A percentile compares a stretch with the other conserved stretches of the same genome.
Conservation (phyloP, 305 asterid genomes). For the Galium porrigens region DNA sequence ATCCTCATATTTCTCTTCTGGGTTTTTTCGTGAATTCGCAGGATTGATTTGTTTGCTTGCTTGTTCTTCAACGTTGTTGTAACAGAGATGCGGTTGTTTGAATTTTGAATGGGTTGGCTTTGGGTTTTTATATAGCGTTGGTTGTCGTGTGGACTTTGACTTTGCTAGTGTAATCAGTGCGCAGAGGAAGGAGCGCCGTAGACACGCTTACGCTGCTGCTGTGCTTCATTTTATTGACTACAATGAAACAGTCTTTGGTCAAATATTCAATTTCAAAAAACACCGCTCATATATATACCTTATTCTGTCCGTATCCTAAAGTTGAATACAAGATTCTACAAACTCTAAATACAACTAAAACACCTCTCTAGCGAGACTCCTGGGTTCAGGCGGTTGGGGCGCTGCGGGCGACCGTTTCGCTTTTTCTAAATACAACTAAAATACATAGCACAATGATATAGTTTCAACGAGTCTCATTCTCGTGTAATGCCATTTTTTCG, state of each 20-base stretch:
- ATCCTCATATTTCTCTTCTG: background rate
- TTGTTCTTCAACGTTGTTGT: background rate
- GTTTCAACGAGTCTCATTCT: no score
- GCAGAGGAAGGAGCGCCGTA: constrained; percentile 5
- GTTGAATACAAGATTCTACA: background rate
- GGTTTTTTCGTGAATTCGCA: background rate
- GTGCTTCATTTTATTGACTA: background rate
- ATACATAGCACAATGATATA: no score
- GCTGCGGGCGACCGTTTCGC: no score
- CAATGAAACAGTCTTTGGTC: background rate
- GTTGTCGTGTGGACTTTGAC: constrained; percentile 7
- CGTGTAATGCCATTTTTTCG: no score
- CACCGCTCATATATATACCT: background rate
- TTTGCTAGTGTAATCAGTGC: background rate
- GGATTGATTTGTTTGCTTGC: background rate
- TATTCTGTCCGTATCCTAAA: background rate
- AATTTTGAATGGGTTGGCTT: background rate
- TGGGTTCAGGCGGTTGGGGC: no score
- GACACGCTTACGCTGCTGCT: constrained; percentile 9
- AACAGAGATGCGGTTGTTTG: background rate
- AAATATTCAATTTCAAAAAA: background rate
- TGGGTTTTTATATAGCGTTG: background rate
- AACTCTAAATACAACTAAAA: no score
- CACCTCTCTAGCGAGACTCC: no score
- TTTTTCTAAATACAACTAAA: no score